Base-by-base conservation (phyloP, 371 early-diverging fungal species). In the Rhizomucor miehei region DNA sequence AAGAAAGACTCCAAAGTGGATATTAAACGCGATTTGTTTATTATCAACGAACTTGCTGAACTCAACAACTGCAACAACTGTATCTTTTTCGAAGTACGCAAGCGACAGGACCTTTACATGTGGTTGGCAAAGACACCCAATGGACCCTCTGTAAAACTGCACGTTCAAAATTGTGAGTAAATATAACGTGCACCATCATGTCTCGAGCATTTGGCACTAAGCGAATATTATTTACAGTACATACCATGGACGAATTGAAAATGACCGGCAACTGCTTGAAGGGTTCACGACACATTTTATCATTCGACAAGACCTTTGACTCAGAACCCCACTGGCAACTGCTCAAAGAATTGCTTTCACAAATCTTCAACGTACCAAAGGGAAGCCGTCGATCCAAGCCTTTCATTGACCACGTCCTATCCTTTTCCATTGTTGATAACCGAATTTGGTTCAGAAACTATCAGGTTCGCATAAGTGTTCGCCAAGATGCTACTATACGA, bases 221-320 rank as follows among this genome's bases (percentile, higher is more conserved):
- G 9, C 3, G 25, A 13, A 1, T 34, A 16, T 29, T 6, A 16
- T n/a, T n/a, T n/a, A n/a, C n/a, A 89, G 89, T 98, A 49, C 99
- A 98, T 68, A 98, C 99, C 14, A 93, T 97, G 95, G 94, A 96
- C 62, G 99, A 98, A 70, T 82, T 98, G 39, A 89, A 92, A 62
- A 88, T 97, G 90, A 95, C 93, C 1, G 99, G 99, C 60, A 98
- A 98, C 79, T 94, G 94, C 71, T 75, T 98, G 43, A 96, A 97
- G 71, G 97, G 97, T 10, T 95, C 95, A 19, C 89, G 99, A 48
- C 95, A 93, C 16, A 82, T 98, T 39, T 77, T 98, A 20, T 91
- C 93, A 6, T 98, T 98, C 66, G 97, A 97, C 67, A 75, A 86
- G 62, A 84, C 70, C 57, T 97, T 98, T 74, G 98, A 97, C 55